Percentiles rank a stretch among this genome's conserved stretches.
These are phyloP conservation scores for Marasmius oreades DNA, from an alignment of 1,284 basidiomycete species.

Conservation along the genomic window DNA sequence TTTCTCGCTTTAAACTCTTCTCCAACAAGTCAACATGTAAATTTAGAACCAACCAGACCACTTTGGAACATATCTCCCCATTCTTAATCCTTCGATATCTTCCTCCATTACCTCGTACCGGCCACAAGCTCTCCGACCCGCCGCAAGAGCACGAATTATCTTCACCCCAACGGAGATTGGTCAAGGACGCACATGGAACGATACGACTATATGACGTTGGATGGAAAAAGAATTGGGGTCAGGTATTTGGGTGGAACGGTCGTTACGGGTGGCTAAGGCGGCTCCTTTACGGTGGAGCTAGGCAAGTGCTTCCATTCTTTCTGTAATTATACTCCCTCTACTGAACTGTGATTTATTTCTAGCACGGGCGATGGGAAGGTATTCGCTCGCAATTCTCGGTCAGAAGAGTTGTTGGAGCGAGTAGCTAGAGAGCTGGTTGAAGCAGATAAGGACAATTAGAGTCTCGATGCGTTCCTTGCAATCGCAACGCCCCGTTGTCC, in stretches of 20 bases:
- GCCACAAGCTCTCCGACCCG: slow-evolving; percentile 55
- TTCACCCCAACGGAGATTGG: slow-evolving; percentile 61
- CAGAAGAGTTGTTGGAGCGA: slow-evolving; percentile 59
- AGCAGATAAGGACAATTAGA: slow-evolving; percentile 41
- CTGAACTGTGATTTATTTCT: slow-evolving; percentile 8
- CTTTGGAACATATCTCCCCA: slow-evolving; percentile 76
- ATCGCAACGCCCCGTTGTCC: too few species aligned
- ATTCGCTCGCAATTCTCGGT: slow-evolving; percentile 62
- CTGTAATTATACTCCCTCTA: slow-evolving; percentile 2
- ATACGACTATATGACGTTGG: slow-evolving; percentile 79
- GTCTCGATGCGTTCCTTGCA: too few species aligned
- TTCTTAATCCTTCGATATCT: slow-evolving; percentile 71
- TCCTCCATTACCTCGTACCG: slow-evolving; percentile 50
- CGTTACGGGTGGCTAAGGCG: slow-evolving; percentile 49
- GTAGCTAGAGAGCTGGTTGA: slow-evolving; percentile 58
- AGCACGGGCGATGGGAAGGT: slow-evolving; percentile 65
- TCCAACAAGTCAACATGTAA: slow-evolving; percentile 6
- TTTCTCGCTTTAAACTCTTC: slow-evolving; percentile 19
- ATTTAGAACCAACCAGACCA: slow-evolving; percentile 80
- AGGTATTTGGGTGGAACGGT: slow-evolving; percentile 57
- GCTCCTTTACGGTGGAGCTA: slow-evolving; percentile 55
- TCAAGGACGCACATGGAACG: slow-evolving; percentile 61
- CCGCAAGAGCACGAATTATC: slow-evolving; percentile 77
- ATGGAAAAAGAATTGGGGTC: slow-evolving; percentile 66
- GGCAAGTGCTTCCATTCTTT: slow-evolving; percentile 39